These are phyloP conservation scores for Crithidia brevicula DNA, from an alignment of 208 protist genomes.

Conservation along the genomic window DNA sequence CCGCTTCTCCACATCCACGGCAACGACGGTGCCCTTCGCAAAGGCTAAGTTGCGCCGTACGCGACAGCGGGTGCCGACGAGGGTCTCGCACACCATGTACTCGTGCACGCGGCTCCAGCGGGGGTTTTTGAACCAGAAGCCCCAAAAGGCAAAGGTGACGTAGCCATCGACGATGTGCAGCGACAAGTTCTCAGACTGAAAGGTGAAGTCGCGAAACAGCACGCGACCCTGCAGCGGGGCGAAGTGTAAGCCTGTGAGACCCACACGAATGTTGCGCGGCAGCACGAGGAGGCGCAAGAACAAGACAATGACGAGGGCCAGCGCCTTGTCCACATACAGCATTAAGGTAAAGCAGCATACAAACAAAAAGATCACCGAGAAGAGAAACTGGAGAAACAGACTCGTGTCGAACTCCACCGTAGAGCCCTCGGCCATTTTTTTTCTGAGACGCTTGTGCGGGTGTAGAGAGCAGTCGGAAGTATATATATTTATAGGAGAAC, in stretches of 20 bases:
- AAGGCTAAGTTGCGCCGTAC: constrained; percentile 55
- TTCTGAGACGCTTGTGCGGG: too few relatives aligned
- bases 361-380: constrained; percentile 72
- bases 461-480: too few relatives aligned
- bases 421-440: constrained; percentile 2
- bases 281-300: constrained; percentile 72
- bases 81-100: constrained; percentile 71
- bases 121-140: constrained; percentile 53
- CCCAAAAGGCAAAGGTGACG: constrained; percentile 79
- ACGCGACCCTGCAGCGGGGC: constrained; percentile 69
- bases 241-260: constrained; percentile 59
- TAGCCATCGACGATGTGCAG: constrained; percentile 88
- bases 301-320: constrained; percentile 48
- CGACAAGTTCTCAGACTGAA: constrained; percentile 81
- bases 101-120: constrained; percentile 72
- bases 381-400: constrained; percentile 72
- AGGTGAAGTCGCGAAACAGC: constrained; percentile 76
- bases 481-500: too few relatives aligned
- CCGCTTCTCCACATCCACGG: constrained; percentile 49
- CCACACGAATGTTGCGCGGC: constrained; percentile 55
- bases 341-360: constrained; percentile 66
- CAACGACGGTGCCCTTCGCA: constrained; percentile 75
- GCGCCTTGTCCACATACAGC: constrained; percentile 59
- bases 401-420: constrained; percentile 41
- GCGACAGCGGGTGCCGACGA: constrained; percentile 74